Conservation (phyloP, 164 flowering plant species). For the Stephania cephalantha region DNA sequence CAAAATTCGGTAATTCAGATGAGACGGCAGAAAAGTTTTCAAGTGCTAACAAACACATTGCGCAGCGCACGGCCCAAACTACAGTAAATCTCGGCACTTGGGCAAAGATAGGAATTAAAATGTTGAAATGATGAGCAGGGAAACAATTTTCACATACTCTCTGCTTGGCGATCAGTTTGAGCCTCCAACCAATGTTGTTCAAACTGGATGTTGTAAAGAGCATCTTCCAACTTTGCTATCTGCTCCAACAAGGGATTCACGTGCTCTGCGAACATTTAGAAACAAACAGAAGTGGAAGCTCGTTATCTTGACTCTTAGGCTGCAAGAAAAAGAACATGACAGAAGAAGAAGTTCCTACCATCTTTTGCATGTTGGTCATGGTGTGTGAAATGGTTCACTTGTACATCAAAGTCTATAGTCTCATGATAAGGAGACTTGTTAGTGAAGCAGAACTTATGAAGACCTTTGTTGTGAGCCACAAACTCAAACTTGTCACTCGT, state of each 20-base stretch:
- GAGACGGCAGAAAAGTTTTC: not conserved
- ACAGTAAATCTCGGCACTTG: no score
- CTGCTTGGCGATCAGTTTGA: constrained; percentile 88
- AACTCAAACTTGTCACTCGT: constrained; percentile 80
- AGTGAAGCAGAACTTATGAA: constrained; percentile 75
- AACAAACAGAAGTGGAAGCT: not conserved
- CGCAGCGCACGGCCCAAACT: no score
- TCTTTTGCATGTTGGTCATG: constrained; percentile 63
- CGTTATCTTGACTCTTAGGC: not conserved
- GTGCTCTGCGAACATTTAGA: constrained; percentile 59
- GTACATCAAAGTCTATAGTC: constrained; percentile 56
- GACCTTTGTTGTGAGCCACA: constrained; percentile 62
- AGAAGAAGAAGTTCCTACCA: constrained; percentile 24
- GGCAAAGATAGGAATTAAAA: not conserved
- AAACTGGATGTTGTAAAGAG: constrained; percentile 87
- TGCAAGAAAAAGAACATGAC: not conserved
- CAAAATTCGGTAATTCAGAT: not conserved
- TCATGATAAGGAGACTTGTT: constrained; percentile 64
- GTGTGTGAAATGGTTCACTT: constrained; percentile 43
- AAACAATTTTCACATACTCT: constrained; percentile 38
- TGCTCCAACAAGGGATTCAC: constrained; percentile 78
- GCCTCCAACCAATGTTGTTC: constrained; percentile 99
- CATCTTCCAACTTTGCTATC: constrained; percentile 76
- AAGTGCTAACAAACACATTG: not conserved
- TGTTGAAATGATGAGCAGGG: not conserved